Conservation (phyloP, 2,329 filamentous ascomycete genomes). For the Fusarium sp. region DNA sequence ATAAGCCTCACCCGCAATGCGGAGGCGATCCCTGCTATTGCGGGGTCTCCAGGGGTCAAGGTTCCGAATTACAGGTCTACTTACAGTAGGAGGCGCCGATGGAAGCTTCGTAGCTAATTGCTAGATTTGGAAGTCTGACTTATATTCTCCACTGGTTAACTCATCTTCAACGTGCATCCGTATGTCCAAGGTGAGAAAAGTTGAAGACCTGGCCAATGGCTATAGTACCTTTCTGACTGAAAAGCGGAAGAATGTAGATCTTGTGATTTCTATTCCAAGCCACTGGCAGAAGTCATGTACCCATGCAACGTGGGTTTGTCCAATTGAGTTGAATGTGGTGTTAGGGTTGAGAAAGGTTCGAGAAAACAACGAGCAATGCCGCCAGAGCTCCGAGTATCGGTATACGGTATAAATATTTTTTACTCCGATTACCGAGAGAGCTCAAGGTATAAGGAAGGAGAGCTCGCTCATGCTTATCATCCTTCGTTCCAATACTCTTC, state of each 20-base stretch:
- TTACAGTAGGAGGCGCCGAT: conserved; percentile 32
- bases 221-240: not conserved
- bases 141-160: conserved; percentile 2
- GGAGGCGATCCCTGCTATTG: conserved; percentile 11
- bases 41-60: not conserved
- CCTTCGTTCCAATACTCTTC: not conserved
- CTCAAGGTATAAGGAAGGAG: conserved; percentile 26
- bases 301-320: not conserved
- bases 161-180: not conserved
- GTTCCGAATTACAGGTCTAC: not conserved
- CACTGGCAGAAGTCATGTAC: not conserved
- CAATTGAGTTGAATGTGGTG: conserved; percentile 5
- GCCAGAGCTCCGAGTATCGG: conserved; percentile 20
- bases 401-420: not conserved
- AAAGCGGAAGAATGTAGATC: conserved; percentile 4
- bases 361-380: not conserved
- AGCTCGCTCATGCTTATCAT: conserved; percentile 10
- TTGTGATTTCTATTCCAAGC: conserved; percentile 9
- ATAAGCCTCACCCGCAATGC: conserved; percentile 17
- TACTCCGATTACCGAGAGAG: not conserved
- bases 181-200: not conserved
- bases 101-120: conserved; percentile 11
- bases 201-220: not conserved
- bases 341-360: not conserved
- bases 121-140: conserved; percentile 1